Conservation (phyloP, 2,329 filamentous ascomycete species). For the Ophiosphaerella narmari region DNA sequence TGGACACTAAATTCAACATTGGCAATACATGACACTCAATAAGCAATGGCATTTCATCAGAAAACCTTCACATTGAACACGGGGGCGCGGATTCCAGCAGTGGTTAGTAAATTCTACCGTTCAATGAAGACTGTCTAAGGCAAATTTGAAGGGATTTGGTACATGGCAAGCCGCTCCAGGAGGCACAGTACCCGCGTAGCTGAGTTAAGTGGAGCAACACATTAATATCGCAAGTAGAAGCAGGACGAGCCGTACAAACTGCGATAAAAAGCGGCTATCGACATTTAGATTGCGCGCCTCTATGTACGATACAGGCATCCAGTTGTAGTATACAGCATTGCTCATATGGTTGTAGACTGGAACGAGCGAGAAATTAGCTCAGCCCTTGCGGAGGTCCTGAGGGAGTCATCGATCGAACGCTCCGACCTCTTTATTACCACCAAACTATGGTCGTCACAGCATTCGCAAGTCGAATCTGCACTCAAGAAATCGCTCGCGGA, state of each 20-base stretch:
- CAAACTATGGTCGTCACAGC: slow-evolving; percentile 91
- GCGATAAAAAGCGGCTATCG: background rate
- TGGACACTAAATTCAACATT: no score
- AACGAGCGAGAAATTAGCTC: slow-evolving; percentile 14
- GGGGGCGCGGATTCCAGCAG: no score
- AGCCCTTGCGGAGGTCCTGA: slow-evolving; percentile 5
- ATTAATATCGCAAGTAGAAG: background rate
- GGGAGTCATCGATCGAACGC: slow-evolving; percentile 8
- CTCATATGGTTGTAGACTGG: background rate
- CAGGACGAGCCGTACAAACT: background rate
- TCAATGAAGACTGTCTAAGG: background rate
- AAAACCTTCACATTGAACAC: no score
- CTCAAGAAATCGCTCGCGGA: slow-evolving; percentile 73
- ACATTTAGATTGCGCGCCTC: background rate
- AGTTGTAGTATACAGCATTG: background rate
- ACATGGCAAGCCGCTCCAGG: background rate
- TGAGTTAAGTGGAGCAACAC: background rate
- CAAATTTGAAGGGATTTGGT: background rate
- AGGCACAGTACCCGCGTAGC: background rate
- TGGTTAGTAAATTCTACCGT: no score
- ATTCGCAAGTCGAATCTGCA: slow-evolving; percentile 66
- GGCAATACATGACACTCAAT: no score
- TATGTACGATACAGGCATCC: no score
- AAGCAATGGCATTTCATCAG: no score
- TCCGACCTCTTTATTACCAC: slow-evolving; percentile 57